A percentile compares a stretch with the other conserved stretches of the same genome.
Evolutionary conservation across 495 filamentous ascomycete genomes (phyloP).

Genomic region (Glonium stellatum): DNA sequence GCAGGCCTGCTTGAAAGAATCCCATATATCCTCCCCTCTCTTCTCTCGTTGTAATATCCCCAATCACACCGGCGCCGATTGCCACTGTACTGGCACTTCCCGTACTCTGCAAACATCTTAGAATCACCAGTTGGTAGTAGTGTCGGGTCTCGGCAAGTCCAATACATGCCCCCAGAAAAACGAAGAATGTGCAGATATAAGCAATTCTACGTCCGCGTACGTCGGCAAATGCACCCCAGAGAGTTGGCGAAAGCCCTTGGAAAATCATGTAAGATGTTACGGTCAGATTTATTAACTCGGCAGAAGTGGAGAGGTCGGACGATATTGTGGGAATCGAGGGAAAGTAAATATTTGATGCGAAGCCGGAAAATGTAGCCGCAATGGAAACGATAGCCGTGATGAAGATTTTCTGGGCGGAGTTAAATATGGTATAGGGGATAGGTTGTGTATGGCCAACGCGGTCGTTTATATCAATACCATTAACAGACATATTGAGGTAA

Average conservation of each 20-base stretch:
- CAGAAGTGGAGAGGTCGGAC: slow-evolving; percentile 38
- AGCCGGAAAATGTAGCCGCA: not conserved
- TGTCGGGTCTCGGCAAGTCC: slow-evolving; percentile 43
- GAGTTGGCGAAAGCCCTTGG: slow-evolving; percentile 45
- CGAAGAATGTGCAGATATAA: slow-evolving; percentile 43
- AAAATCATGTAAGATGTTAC: slow-evolving; percentile 50
- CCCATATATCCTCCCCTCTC: slow-evolving; percentile 53
- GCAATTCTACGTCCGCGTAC: slow-evolving; percentile 43
- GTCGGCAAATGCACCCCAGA: slow-evolving; percentile 49
- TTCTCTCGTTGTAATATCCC: slow-evolving; percentile 47
- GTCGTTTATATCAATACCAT: no score
- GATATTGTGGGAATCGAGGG: slow-evolving; percentile 45
- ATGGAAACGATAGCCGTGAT: not conserved
- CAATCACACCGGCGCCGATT: slow-evolving; percentile 51
- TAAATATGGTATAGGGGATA: slow-evolving; percentile 1
- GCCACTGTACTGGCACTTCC: slow-evolving; percentile 50
- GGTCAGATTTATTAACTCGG: slow-evolving; percentile 44
- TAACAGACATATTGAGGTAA: no score
- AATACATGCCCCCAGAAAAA: slow-evolving; percentile 45
- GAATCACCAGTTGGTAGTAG: slow-evolving; percentile 43
- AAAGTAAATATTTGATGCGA: slow-evolving; percentile 16
- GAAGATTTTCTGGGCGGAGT: not conserved
- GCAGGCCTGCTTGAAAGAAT: slow-evolving; percentile 45
- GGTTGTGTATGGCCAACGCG: no score
- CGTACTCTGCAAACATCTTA: slow-evolving; percentile 46